Evolutionary conservation across 208 protist genomes (phyloP).

Genomic region (Eutreptiella sp.): DNA sequence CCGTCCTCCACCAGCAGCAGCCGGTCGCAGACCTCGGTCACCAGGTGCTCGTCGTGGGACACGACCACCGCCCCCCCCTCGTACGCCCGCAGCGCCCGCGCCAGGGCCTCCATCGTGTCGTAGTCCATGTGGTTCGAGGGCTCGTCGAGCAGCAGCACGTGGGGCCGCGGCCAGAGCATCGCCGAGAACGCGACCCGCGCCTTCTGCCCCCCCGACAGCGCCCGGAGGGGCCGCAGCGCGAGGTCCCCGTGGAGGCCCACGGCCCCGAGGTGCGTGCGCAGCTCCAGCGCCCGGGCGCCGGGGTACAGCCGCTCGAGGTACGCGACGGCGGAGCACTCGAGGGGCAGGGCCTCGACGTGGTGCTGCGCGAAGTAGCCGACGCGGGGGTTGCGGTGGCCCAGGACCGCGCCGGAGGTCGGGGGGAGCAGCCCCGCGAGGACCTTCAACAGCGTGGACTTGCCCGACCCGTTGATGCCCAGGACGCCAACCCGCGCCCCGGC

Average conservation of each 20-base stretch:
- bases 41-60: conserved; percentile 86
- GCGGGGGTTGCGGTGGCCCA: conserved; percentile 56
- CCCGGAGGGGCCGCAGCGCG: conserved; percentile 6
- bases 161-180: conserved; percentile 81
- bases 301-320: conserved; percentile 73
- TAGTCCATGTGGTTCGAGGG: conserved; percentile 91
- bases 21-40: conserved; percentile 78
- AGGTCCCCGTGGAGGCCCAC: conserved; percentile 72
- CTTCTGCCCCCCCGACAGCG: conserved; percentile 44
- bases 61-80: conserved; percentile 81
- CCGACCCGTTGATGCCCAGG: conserved; percentile 87
- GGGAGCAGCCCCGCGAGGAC: conserved; percentile 71
- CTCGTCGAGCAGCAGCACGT: conserved; percentile 93
- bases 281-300: conserved; percentile 57
- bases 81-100: conserved; percentile 73
- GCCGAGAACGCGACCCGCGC: conserved; percentile 41
- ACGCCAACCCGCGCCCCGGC: conserved; percentile 75
- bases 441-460: conserved; percentile 89
- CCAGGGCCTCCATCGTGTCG: conserved; percentile 82
- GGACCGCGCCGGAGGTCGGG: conserved; percentile 59
- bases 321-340: conserved; percentile 79
- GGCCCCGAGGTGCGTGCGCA: conserved; percentile 79
- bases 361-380: conserved; percentile 85
- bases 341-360: conserved; percentile 79
- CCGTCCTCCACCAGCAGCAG: conserved; percentile 34